Percentiles rank a stretch among this genome's conserved stretches.
These are phyloP conservation scores for Alternaria sp. DNA, from an alignment of 2,329 filamentous ascomycete genomes.

Conservation along the genomic window DNA sequence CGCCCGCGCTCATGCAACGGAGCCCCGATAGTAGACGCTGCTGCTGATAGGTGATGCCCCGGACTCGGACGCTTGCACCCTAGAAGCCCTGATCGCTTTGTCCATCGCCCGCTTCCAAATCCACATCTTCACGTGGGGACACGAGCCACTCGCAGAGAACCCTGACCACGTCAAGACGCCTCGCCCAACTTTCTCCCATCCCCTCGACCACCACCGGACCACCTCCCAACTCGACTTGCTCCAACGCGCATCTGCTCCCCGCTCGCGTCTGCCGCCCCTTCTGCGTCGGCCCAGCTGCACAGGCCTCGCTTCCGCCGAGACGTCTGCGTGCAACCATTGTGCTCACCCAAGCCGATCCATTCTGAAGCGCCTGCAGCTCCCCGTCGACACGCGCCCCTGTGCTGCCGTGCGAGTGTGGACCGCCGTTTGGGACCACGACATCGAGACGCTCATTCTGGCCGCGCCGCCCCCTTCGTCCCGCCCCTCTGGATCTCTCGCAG, in stretches of 20 bases:
- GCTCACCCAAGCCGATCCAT: conserved; percentile 27
- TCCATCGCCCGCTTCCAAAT: neutral
- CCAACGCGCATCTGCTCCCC: conserved; percentile 14
- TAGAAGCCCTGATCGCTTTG: neutral
- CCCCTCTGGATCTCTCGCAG: conserved; percentile 11
- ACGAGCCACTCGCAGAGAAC: conserved; percentile 23
- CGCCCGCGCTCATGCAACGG: conserved; percentile 32
- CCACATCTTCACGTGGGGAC: conserved; percentile 37
- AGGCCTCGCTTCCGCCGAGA: conserved; percentile 27
- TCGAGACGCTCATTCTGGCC: conserved; percentile 13
- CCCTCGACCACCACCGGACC: conserved; percentile 8
- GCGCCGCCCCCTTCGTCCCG: conserved; percentile 22
- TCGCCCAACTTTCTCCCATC: conserved; percentile 9
- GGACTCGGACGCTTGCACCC: neutral
- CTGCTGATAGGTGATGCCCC: conserved; percentile 20
- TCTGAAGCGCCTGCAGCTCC: conserved; percentile 33
- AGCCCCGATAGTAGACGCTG: conserved; percentile 26
- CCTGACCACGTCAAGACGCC: conserved; percentile 7
- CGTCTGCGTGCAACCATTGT: conserved; percentile 30
- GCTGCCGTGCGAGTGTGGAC: conserved; percentile 25
- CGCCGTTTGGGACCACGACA: conserved; percentile 23
- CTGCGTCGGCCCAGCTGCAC: conserved; percentile 31
- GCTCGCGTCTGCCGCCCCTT: conserved; percentile 24
- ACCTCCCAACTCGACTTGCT: conserved; percentile 1
- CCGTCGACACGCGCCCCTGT: conserved; percentile 35